Evolutionary conservation across 768 basidiomycete genomes (phyloP).

Genomic region (Lentinula lateritia): DNA sequence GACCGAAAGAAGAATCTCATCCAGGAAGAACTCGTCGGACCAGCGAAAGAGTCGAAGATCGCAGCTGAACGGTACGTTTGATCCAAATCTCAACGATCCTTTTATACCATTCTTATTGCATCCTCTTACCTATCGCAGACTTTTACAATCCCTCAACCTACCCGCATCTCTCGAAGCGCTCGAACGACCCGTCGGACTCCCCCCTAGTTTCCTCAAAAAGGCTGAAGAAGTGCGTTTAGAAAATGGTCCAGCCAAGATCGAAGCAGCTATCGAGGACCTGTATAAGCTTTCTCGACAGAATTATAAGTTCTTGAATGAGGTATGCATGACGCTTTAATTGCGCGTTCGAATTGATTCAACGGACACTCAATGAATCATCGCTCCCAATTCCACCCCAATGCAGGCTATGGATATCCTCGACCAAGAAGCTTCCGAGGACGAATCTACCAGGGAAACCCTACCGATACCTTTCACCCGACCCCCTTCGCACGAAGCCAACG

Average conservation of each 20-base stretch:
- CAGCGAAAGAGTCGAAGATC: conserved; percentile 59
- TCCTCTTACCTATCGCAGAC: conserved; percentile 31
- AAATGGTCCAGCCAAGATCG: conserved; percentile 69
- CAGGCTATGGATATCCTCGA: conserved; percentile 91
- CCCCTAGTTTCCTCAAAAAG: conserved; percentile 80
- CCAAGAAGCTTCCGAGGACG: conserved; percentile 83
- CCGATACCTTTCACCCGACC: conserved; percentile 38
- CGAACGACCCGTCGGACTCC: conserved; percentile 81
- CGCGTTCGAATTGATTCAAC: no score
- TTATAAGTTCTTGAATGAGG: conserved; percentile 68
- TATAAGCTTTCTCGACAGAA: conserved; percentile 60
- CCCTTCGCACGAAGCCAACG: conserved; percentile 78
- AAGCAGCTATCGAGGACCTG: conserved; percentile 68
- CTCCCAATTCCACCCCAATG: background rate
- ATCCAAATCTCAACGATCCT: background rate
- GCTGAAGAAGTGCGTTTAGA: conserved; percentile 79
- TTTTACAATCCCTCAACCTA: conserved; percentile 66
- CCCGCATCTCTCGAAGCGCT: conserved; percentile 85
- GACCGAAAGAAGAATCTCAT: conserved; percentile 72
- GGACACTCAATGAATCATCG: background rate
- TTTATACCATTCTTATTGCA: background rate
- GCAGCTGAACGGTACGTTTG: conserved; percentile 45
- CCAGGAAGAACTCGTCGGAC: conserved; percentile 57
- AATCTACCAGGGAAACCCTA: conserved; percentile 51
- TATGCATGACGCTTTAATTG: conserved; percentile 21